These are phyloP conservation scores for Panaeolus papilionaceus DNA, from an alignment of 768 basidiomycete genomes.

Conservation along the genomic window DNA sequence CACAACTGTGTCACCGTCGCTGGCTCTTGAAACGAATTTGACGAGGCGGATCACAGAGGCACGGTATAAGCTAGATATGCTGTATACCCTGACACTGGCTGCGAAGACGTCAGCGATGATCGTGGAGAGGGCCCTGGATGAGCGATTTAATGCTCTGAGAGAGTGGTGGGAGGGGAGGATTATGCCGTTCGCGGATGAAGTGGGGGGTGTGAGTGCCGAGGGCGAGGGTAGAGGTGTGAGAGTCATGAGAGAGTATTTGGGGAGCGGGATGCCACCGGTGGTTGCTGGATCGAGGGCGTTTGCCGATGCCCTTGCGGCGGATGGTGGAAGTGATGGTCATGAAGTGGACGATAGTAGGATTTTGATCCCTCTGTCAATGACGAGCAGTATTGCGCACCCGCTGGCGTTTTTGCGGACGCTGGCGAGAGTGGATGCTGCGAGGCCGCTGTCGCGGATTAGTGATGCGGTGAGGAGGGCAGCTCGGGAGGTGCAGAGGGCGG, in stretches of 20 bases:
- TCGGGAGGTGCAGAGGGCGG: constrained; percentile 71
- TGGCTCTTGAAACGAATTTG: constrained; percentile 43
- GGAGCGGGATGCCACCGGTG: background rate
- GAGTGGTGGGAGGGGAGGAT: constrained; percentile 55
- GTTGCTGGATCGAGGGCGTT: constrained; percentile 22
- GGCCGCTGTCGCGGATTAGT: constrained; percentile 70
- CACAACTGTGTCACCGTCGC: constrained; percentile 5
- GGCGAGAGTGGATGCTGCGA: constrained; percentile 67
- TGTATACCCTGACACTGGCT: constrained; percentile 58
- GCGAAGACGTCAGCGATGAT: constrained; percentile 58
- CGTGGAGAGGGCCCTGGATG: constrained; percentile 63
- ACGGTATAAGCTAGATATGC: constrained; percentile 63
- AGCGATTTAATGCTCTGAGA: constrained; percentile 66
- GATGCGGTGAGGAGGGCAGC: constrained; percentile 75
- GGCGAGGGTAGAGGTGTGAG: constrained; percentile 6
- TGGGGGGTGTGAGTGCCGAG: background rate
- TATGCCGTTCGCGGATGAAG: constrained; percentile 30
- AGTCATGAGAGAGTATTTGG: constrained; percentile 9
- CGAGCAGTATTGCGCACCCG: constrained; percentile 40
- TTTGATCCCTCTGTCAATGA: constrained; percentile 26
- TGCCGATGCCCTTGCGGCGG: constrained; percentile 24
- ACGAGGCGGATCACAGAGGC: constrained; percentile 50
- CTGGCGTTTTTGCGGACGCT: constrained; percentile 70
- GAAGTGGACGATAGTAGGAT: constrained; percentile 36
- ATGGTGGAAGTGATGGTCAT: constrained; percentile 23